Percentiles rank a stretch among this genome's conserved stretches.
phyloP scores from a whole-genome alignment of 768 basidiomycete species.

The Cantharellus cinnabarinus region DNA sequence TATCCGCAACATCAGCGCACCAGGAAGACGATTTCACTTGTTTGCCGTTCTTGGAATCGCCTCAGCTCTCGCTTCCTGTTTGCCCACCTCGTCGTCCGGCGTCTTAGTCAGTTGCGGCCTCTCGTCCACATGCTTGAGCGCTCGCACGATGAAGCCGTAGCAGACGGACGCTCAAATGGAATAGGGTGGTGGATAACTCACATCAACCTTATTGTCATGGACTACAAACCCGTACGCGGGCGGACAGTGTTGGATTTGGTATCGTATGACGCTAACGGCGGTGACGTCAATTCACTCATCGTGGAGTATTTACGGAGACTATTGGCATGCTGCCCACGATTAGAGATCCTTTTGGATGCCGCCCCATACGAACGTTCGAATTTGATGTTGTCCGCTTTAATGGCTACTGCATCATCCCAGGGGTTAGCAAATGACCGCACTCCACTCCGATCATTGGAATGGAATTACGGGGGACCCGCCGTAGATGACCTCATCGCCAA shows the following conservation, averaged over 20 bases:
- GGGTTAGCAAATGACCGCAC: background rate
- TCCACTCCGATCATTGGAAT: background rate
- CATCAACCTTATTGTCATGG: background rate
- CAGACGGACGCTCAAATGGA: background rate
- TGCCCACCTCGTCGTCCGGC: background rate
- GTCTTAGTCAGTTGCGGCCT: background rate
- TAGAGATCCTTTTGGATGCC: background rate
- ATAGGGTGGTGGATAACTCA: background rate
- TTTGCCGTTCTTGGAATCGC: background rate
- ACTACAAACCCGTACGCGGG: background rate
- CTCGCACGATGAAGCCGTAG: background rate
- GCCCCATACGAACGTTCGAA: background rate
- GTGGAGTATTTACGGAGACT: background rate
- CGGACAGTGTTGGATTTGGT: background rate
- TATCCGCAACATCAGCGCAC: background rate
- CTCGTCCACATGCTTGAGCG: background rate
- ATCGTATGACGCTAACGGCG: background rate
- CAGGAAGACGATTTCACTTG: background rate
- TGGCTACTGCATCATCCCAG: background rate
- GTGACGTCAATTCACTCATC: background rate
- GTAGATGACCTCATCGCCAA: background rate
- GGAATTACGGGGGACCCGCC: background rate
- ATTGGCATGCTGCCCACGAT: background rate
- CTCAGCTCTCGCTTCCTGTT: background rate
- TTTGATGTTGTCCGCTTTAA: background rate